These are phyloP conservation scores for Cladorrhinum samala DNA, from an alignment of 495 filamentous ascomycete genomes.

Conservation along the genomic window DNA sequence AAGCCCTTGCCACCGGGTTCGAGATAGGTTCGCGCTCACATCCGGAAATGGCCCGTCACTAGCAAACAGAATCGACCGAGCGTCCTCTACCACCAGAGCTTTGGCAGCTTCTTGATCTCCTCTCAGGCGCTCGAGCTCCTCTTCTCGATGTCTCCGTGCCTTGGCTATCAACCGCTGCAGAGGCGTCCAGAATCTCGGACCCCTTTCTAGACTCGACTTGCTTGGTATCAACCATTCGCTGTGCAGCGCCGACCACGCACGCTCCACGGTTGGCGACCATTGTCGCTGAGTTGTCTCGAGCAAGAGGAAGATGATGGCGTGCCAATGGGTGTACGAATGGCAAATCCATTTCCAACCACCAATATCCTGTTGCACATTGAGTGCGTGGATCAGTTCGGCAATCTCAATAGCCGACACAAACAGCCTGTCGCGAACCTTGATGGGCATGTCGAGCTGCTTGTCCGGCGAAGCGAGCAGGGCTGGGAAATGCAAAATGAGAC, in stretches of 20 bases:
- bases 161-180: conserved; percentile 61
- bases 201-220: conserved; percentile 38
- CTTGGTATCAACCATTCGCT: conserved; percentile 47
- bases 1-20: conserved; percentile 25
- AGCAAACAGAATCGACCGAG: conserved; percentile 19
- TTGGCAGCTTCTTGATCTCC: conserved; percentile 26
- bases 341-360: conserved; percentile 60
- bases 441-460: conserved; percentile 30
- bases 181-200: conserved; percentile 61
- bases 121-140: conserved; percentile 32
- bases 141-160: conserved; percentile 44
- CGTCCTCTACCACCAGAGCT: conserved; percentile 27
- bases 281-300: conserved; percentile 66
- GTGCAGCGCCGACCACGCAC: conserved; percentile 73
- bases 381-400: conserved; percentile 58
- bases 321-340: conserved; percentile 62
- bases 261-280: conserved; percentile 57
- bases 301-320: conserved; percentile 45
- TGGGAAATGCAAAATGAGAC: conserved; percentile 36
- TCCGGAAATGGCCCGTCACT: conserved; percentile 26
- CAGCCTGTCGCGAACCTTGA: conserved; percentile 56
- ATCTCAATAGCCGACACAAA: conserved; percentile 66
- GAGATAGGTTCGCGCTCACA: conserved; percentile 23
- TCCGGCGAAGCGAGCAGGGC: conserved; percentile 33
- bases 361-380: conserved; percentile 51